phyloP scores from a whole-genome alignment of 176 grass and related monocot species.

The Carex pumila region DNA sequence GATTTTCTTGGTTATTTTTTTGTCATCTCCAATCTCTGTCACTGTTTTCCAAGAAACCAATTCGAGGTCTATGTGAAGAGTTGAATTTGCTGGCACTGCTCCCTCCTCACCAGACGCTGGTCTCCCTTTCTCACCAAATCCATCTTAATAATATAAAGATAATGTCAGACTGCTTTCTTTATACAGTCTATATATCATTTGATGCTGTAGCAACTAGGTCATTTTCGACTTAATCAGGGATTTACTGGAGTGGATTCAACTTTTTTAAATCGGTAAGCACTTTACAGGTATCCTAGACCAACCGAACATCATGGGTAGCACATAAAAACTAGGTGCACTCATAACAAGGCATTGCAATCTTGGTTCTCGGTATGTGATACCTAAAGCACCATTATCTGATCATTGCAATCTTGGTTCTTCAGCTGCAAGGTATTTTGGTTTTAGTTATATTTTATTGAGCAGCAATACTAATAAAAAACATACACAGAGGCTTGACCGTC shows the following conservation, averaged over 20 bases:
- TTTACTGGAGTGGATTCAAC: neutral
- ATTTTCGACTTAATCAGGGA: neutral
- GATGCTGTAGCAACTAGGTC: neutral
- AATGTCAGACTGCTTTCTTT: neutral
- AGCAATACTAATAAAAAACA: conserved; percentile 17
- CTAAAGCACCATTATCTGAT: neutral
- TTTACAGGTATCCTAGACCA: neutral
- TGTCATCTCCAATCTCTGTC: conserved; percentile 90
- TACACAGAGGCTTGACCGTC: conserved; percentile 89
- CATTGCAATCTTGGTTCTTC: neutral
- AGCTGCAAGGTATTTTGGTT: neutral
- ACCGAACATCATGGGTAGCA: neutral
- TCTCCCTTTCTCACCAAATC: conserved; percentile 87
- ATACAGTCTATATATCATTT: neutral
- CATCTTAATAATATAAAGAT: conserved; percentile 39
- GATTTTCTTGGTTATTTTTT: conserved; percentile 95
- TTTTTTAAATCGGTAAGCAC: neutral
- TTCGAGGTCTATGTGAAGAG: conserved; percentile 59
- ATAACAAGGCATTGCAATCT: neutral
- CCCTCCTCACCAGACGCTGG: conserved; percentile 44
- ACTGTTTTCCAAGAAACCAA: conserved; percentile 93
- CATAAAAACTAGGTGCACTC: neutral
- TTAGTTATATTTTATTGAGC: neutral
- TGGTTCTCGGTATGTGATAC: neutral
- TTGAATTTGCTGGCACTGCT: conserved; percentile 60